phyloP scores from a whole-genome alignment of 2,329 filamentous ascomycete species.

The Plectosphaerella sp. region DNA sequence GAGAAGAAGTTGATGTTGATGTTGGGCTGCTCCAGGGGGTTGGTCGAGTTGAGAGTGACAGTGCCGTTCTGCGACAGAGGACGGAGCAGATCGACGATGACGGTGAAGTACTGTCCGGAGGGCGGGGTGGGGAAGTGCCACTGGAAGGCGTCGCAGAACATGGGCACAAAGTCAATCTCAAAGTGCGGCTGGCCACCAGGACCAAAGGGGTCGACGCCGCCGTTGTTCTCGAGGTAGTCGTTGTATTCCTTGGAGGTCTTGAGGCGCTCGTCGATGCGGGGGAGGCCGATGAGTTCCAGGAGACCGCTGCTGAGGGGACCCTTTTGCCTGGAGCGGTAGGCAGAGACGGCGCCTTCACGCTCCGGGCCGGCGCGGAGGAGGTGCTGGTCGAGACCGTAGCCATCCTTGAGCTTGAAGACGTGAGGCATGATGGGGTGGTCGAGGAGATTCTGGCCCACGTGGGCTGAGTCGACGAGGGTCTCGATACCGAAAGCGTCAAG shows the following conservation, averaged over 20 bases:
- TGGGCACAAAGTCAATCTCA: slow-evolving; percentile 56
- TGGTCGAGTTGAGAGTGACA: slow-evolving; percentile 49
- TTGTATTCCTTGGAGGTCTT: slow-evolving; percentile 43
- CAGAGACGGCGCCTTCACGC: slow-evolving; percentile 25
- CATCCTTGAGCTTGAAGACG: slow-evolving; percentile 39
- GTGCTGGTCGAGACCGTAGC: slow-evolving; percentile 32
- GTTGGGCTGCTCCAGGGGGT: slow-evolving; percentile 53
- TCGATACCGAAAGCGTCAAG: slow-evolving; percentile 50
- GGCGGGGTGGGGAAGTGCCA: slow-evolving; percentile 38
- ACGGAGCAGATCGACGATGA: slow-evolving; percentile 45
- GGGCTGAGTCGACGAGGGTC: slow-evolving; percentile 49
- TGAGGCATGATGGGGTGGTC: slow-evolving; percentile 55
- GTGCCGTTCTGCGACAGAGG: slow-evolving; percentile 40
- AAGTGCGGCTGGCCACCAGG: slow-evolving; percentile 56
- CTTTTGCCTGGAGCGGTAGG: slow-evolving; percentile 31
- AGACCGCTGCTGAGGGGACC: slow-evolving; percentile 35
- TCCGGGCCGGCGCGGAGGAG: slow-evolving; percentile 31
- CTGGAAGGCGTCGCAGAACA: slow-evolving; percentile 48
- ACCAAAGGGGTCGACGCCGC: slow-evolving; percentile 46
- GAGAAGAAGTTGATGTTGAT: slow-evolving; percentile 59
- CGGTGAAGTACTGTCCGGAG: slow-evolving; percentile 47
- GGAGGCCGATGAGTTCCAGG: slow-evolving; percentile 50
- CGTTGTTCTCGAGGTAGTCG: slow-evolving; percentile 33
- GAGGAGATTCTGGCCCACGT: slow-evolving; percentile 61
- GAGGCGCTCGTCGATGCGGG: slow-evolving; percentile 50